Evolutionary conservation across 2,329 filamentous ascomycete genomes (phyloP).

Genomic region (Hymenoscyphus salicellus): DNA sequence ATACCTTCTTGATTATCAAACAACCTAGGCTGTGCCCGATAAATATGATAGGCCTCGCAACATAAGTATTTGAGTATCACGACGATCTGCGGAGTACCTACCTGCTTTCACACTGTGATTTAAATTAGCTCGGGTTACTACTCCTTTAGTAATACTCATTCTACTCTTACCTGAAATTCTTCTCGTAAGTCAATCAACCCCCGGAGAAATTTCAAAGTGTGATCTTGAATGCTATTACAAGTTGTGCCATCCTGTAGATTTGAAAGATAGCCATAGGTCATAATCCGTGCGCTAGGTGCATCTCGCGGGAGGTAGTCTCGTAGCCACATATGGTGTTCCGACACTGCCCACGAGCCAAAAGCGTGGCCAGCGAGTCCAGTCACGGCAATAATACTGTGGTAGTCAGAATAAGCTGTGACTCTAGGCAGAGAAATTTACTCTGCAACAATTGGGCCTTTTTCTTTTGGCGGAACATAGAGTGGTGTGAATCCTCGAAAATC

Average conservation of each 20-base stretch:
- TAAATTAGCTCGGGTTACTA: no score
- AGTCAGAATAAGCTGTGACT: no score
- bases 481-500: slow-evolving; percentile 12
- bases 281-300: slow-evolving; percentile 18
- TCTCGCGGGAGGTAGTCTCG: slow-evolving; percentile 37
- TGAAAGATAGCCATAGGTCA: neutral
- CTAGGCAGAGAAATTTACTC: neutral
- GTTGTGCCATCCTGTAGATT: neutral
- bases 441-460: no score
- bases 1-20: slow-evolving; percentile 37
- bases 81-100: no score
- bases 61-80: no score
- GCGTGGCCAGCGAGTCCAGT: slow-evolving; percentile 43
- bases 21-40: slow-evolving; percentile 40
- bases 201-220: slow-evolving; percentile 1
- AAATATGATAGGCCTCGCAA: slow-evolving; percentile 28
- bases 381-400: slow-evolving; percentile 37
- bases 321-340: slow-evolving; percentile 39
- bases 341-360: slow-evolving; percentile 39
- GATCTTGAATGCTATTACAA: neutral
- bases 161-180: slow-evolving; percentile 9
- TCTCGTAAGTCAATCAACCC: slow-evolving; percentile 30
- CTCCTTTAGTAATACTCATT: no score
- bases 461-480: slow-evolving; percentile 9
- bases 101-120: slow-evolving; percentile 4